These are phyloP conservation scores for Jaapia argillacea DNA, from an alignment of 768 basidiomycete genomes.

Conservation along the genomic window DNA sequence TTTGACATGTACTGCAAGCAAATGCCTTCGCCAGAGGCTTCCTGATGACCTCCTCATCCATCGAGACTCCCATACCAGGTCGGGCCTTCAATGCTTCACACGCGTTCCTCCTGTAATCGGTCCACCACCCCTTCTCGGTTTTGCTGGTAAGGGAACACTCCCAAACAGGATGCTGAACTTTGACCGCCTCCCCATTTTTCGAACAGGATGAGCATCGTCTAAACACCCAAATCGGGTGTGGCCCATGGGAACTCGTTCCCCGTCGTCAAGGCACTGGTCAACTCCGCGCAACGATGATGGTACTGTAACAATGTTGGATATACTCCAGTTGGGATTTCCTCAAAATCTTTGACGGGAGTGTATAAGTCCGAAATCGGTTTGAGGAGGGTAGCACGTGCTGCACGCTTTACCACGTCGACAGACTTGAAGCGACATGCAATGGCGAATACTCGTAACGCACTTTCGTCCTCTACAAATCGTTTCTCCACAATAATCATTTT, in stretches of 20 bases:
- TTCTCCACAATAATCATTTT: constrained; percentile 17
- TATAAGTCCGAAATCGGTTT: constrained; percentile 21
- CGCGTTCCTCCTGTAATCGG: constrained; percentile 20
- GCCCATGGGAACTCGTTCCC: constrained; percentile 27
- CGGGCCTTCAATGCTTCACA: constrained; percentile 7
- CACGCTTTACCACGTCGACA: constrained; percentile 21
- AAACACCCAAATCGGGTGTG: not conserved
- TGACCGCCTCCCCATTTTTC: not conserved
- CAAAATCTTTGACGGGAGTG: constrained; percentile 25
- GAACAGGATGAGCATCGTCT: not conserved
- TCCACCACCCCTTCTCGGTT: constrained; percentile 16
- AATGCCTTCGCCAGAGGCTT: too few species aligned
- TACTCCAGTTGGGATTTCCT: constrained; percentile 24
- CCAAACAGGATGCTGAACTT: not conserved
- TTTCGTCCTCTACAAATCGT: constrained; percentile 17
- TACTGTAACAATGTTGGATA: constrained; percentile 27
- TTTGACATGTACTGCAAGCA: too few species aligned
- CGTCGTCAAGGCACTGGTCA: constrained; percentile 13
- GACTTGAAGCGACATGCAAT: constrained; percentile 27
- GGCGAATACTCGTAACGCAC: constrained; percentile 28
- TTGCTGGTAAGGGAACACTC: not conserved
- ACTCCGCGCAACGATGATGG: constrained; percentile 22
- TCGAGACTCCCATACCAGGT: too few species aligned
- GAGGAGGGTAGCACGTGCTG: constrained; percentile 24
- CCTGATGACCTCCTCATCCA: too few species aligned